phyloP scores from a whole-genome alignment of 2,329 filamentous ascomycete species.

The Keithomyces neogunnii region DNA sequence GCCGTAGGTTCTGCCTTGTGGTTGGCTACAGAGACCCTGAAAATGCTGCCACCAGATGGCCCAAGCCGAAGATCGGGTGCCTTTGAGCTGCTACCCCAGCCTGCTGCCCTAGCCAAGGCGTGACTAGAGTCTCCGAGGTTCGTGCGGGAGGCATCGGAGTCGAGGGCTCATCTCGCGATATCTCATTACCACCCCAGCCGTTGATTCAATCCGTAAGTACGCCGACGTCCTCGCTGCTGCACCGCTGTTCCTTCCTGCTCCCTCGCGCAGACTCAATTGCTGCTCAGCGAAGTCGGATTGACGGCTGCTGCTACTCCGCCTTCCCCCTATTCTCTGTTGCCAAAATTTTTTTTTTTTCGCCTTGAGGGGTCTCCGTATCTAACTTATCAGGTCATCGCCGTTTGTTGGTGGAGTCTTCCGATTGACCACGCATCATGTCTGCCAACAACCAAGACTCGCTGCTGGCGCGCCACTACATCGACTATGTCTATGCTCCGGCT shows the following conservation, averaged over 20 bases:
- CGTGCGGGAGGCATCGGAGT: constrained; percentile 1
- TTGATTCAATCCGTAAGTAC: neutral
- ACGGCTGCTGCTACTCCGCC: neutral
- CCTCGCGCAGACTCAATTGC: neutral
- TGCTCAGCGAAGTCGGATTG: neutral
- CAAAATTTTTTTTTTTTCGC: neutral
- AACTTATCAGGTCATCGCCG: neutral
- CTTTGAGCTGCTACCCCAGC: neutral
- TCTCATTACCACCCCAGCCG: neutral
- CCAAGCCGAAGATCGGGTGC: neutral
- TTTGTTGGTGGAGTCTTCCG: neutral
- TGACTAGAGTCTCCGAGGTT: constrained; percentile 2
- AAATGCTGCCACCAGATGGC: neutral
- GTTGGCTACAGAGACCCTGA: too few species aligned
- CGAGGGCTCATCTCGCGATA: neutral
- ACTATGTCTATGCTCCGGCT: constrained; percentile 79
- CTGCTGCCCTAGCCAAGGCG: neutral
- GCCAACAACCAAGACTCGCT: constrained; percentile 18
- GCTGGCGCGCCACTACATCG: constrained; percentile 56
- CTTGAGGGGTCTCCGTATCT: neutral
- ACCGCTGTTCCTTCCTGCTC: neutral
- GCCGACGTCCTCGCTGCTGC: too few species aligned
- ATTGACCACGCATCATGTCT: constrained; percentile 14
- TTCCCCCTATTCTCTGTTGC: neutral
- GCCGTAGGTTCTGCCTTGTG: too few species aligned